Evolutionary conservation across 108 stramenopile genomes (phyloP).

Genomic region (Fistulifera pelliculosa): DNA sequence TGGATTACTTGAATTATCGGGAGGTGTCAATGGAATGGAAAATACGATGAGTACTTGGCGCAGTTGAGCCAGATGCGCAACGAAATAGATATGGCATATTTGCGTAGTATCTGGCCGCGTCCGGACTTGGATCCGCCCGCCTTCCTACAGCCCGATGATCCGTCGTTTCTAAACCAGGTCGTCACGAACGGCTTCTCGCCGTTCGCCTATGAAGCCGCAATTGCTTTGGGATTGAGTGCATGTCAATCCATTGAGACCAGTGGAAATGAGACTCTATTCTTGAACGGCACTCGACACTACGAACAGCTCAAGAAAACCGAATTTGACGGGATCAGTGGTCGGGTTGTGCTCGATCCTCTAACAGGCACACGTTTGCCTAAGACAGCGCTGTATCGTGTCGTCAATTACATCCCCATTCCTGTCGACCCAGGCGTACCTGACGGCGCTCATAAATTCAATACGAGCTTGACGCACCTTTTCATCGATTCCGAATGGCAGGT

Average conservation of each 20-base stretch:
- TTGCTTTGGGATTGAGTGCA: constrained; percentile 15
- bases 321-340: constrained; percentile 33
- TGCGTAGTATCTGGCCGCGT: background rate
- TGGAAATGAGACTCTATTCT: background rate
- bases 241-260: background rate
- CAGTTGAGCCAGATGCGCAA: constrained; percentile 4
- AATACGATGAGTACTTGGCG: constrained; percentile 7
- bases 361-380: constrained; percentile 36
- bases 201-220: constrained; percentile 13
- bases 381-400: constrained; percentile 25
- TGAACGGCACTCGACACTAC: constrained; percentile 31
- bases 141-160: background rate
- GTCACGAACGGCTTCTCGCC: background rate
- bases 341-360: constrained; percentile 20
- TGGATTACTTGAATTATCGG: background rate
- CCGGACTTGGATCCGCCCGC: background rate
- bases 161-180: constrained; percentile 1
- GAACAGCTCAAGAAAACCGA: constrained; percentile 14
- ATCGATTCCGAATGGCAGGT: constrained; percentile 21
- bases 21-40: constrained; percentile 1
- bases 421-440: background rate
- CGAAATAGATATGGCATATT: background rate
- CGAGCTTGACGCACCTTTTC: constrained; percentile 28
- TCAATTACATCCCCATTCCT: constrained; percentile 17
- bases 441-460: background rate